These are phyloP conservation scores for Phaeosphaeriaceae sp. DNA, from an alignment of 2,329 filamentous ascomycete genomes.

Conservation along the genomic window DNA sequence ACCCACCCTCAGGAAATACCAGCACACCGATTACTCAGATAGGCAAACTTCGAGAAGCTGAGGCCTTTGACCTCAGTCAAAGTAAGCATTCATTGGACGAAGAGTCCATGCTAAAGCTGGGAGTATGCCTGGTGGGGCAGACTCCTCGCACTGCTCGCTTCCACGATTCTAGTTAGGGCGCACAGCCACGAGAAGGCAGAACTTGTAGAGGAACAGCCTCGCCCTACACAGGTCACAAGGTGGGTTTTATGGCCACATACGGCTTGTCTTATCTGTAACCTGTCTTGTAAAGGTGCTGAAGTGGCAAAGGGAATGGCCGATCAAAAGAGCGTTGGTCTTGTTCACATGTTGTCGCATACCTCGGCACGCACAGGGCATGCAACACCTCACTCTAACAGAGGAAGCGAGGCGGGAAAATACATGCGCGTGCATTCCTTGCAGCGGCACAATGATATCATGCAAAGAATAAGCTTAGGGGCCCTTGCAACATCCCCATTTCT, in stretches of 20 bases:
- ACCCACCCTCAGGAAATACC: not conserved
- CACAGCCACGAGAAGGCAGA: slow-evolving; percentile 11
- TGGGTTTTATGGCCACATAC: no score
- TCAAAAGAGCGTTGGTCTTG: no score
- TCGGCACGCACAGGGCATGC: no score
- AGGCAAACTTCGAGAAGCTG: not conserved
- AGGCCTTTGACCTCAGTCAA: not conserved
- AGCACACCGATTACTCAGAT: not conserved
- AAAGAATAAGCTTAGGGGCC: slow-evolving; percentile 1
- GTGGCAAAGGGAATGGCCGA: no score
- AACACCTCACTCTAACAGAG: no score
- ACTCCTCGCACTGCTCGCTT: slow-evolving; percentile 21
- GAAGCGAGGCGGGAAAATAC: not conserved
- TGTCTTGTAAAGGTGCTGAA: no score
- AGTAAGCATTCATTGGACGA: slow-evolving; percentile 13
- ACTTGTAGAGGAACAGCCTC: no score
- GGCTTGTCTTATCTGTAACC: no score
- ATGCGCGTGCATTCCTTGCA: not conserved
- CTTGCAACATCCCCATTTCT: slow-evolving; percentile 1
- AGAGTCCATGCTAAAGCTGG: not conserved
- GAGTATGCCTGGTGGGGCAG: slow-evolving; percentile 15
- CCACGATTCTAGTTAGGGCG: slow-evolving; percentile 15
- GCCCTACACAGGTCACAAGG: no score
- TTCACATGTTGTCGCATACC: no score
- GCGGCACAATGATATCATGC: slow-evolving; percentile 9